Base-by-base conservation (phyloP, 306 rosid species). In the Adenanthera pavonina region DNA sequence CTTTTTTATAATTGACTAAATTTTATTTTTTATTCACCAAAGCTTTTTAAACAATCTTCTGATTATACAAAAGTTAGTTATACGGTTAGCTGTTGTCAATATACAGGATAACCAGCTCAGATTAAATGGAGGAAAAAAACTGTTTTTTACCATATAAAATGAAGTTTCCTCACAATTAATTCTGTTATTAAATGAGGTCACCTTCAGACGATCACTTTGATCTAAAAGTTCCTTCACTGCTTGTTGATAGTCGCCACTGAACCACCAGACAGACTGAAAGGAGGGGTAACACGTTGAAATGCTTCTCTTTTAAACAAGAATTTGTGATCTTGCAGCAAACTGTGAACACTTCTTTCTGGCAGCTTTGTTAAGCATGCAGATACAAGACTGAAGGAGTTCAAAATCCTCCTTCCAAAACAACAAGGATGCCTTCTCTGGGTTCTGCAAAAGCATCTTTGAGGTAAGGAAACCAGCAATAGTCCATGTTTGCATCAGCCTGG, bases 341-440 rank as follows among this genome's bases (percentile, higher is more conserved):
- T 97, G 91, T 7, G 98, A 87, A 80, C 98, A 92, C 79, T 92
- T 95, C 73, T 85, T 92, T 77, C 94, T 85, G 74, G 91, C 92
- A 34, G 84, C 85, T 88, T 92, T 93, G 93, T 82, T 89, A 15
- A 95, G 94, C 73, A 89, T 91, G 81, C 98, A 93, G 70, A 91
- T 94, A 56, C 99, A 95, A 76, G 90, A 92, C 87, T 95, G 94
- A 53, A 95, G 99, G 78, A 95, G 88, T 81, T 95, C 98, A 66
- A 85, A 92, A 84, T 95, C 98, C 85, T 93, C 98, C 35, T 92
- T 96, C 99, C 99, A 95, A 79, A 95, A 93, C 81, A 95, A 81
- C 17, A 85, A 84, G 57, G 93, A 91, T 2, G 99, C 99, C 83
- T 88, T 88, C 85, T 93, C 98, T 71, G 94, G 97, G 83, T 95